phyloP scores from a whole-genome alignment of 1,139 yeast species.

The Saccharomyces pastorianus region DNA sequence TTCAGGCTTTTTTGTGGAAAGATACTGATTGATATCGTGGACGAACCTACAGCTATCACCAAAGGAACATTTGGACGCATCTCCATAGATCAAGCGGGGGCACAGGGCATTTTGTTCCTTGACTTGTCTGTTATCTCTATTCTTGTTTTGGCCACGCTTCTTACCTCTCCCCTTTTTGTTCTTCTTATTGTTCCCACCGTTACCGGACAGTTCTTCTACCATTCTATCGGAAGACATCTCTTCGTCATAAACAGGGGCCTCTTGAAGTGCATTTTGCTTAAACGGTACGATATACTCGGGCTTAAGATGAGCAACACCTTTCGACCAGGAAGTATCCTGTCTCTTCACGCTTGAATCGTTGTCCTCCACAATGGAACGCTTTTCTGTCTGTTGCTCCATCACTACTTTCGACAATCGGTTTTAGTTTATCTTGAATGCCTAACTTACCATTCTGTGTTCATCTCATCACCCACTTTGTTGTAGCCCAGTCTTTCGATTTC shows the following conservation, averaged over 20 bases:
- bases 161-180: conserved; percentile 41
- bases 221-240: conserved; percentile 36
- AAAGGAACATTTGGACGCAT: conserved; percentile 50
- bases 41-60: conserved; percentile 72
- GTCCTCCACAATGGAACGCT: conserved; percentile 2
- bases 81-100: conserved; percentile 45
- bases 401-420: background rate
- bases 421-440: background rate
- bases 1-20: conserved; percentile 61
- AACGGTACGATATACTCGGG: conserved; percentile 44
- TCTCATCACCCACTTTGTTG: background rate
- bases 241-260: conserved; percentile 40
- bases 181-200: conserved; percentile 36
- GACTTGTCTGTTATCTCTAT: conserved; percentile 66
- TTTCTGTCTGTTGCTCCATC: conserved; percentile 1
- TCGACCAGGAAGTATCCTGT: conserved; percentile 12
- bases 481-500: background rate
- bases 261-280: conserved; percentile 3
- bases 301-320: conserved; percentile 62
- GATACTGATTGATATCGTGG: conserved; percentile 63
- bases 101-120: conserved; percentile 65
- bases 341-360: conserved; percentile 2
- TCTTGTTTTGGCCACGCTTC: conserved; percentile 81
- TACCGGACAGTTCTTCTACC: conserved; percentile 23
- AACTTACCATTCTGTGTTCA: background rate